Percentiles rank a stretch among this genome's conserved stretches.
phyloP scores from a whole-genome alignment of 805 yeast species.

The Starmerella bacillaris region DNA sequence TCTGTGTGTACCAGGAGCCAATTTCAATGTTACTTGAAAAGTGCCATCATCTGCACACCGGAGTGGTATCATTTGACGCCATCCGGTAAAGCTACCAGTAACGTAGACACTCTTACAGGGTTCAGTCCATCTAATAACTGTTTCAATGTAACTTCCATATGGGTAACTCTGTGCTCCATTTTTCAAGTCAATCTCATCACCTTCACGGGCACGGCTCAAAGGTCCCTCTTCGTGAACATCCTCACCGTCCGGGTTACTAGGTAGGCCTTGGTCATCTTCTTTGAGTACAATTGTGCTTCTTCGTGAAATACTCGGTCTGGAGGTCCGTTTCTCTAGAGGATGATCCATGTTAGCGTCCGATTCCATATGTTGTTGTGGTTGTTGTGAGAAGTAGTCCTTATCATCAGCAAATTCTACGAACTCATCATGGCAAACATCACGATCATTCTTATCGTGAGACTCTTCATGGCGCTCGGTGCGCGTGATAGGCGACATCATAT shows the following conservation, averaged over 20 bases:
- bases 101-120: slow-evolving; percentile 94
- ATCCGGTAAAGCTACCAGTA: slow-evolving; percentile 93
- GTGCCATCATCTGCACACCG: slow-evolving; percentile 25
- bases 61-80: slow-evolving; percentile 94
- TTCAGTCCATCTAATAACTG: slow-evolving; percentile 52
- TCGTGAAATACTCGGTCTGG: slow-evolving; percentile 11
- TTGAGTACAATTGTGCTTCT: slow-evolving; percentile 16
- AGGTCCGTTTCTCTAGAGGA: not conserved
- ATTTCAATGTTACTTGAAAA: slow-evolving; percentile 22
- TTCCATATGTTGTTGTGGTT: too few relatives aligned
- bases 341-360: too few relatives aligned
- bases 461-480: slow-evolving; percentile 1
- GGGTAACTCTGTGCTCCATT: slow-evolving; percentile 5
- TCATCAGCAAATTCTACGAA: slow-evolving; percentile 2
- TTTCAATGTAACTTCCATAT: slow-evolving; percentile 15
- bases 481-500: slow-evolving; percentile 1
- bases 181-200: slow-evolving; percentile 19
- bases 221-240: slow-evolving; percentile 15
- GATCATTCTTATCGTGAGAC: too few relatives aligned
- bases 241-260: slow-evolving; percentile 2
- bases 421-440: not conserved
- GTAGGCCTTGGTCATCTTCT: slow-evolving; percentile 10
- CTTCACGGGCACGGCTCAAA: slow-evolving; percentile 18
- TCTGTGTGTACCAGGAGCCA: slow-evolving; percentile 79
- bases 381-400: too few relatives aligned